Conservation (phyloP, 2,329 filamentous ascomycete species). For the Ilyonectria mors-panacis region DNA sequence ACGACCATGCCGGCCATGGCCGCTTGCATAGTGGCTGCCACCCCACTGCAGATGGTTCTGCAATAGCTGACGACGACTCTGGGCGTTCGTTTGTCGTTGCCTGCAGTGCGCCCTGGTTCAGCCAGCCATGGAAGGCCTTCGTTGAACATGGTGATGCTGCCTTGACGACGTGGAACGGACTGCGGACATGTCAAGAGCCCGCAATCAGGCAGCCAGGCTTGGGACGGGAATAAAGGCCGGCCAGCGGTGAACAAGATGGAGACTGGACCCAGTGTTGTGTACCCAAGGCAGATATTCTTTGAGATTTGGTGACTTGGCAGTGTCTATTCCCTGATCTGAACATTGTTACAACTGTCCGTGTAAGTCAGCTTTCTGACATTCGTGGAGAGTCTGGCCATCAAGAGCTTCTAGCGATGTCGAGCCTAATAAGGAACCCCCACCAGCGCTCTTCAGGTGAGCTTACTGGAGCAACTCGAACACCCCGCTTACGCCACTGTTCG, state of each 20-base stretch:
- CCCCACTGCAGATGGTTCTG: not conserved
- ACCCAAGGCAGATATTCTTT: not conserved
- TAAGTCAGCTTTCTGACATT: not conserved
- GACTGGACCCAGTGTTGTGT: not conserved
- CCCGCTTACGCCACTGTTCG: slow-evolving; percentile 20
- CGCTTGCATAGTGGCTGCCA: slow-evolving; percentile 2
- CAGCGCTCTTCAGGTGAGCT: not conserved
- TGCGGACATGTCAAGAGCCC: not conserved
- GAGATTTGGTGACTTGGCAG: too few species aligned
- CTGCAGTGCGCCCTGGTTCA: not conserved
- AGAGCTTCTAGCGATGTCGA: not conserved
- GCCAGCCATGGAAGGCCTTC: not conserved
- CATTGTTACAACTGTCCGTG: not conserved
- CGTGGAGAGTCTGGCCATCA: not conserved
- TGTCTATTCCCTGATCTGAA: not conserved
- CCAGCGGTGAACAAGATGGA: not conserved
- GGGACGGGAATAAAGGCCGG: not conserved
- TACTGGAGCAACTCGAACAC: not conserved
- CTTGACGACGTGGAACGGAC: not conserved
- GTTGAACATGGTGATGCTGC: not conserved
- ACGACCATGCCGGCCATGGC: not conserved
- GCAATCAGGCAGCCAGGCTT: not conserved
- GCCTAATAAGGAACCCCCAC: not conserved
- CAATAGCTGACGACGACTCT: slow-evolving; percentile 21
- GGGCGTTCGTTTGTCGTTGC: not conserved